Evolutionary conservation across 2,329 filamentous ascomycete species (phyloP), one percentile per base, ranked within the genome.

Genomic region (Xylariaceae sp.): DNA sequence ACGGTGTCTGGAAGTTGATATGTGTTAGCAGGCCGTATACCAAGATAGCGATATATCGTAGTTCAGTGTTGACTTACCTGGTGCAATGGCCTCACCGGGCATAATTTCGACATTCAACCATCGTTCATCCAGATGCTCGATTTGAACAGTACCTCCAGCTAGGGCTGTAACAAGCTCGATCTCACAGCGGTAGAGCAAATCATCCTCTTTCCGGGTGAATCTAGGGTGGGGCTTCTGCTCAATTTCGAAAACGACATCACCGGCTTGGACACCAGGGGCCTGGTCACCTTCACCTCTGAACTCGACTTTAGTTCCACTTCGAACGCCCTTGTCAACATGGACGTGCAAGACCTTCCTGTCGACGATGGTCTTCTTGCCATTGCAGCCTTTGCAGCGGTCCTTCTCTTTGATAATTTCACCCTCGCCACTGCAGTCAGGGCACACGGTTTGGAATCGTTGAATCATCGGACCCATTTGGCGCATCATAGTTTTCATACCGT

Each of bases 401-500:
- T 95, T 95, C 64, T 97, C 93, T 71, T 91, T 91, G 74, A 99
- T 93, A 62, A 88, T 92, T 80, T 99, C 94, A 57, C 94, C 93
- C 75, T 99, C 94, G 60, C 95, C 95, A 66, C 94, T 93, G 74
- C 94, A 99, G 77, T 99, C 95, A 23, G 92, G 90, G 83, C 94
- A 99, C 67, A 97, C 92, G 24, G 93, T 97, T 82, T 99, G 94
- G 86, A 99, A 99, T 53, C 94, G 91, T 79, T 99, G 95, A 66
- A 99, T 97, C 94, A 99, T 99, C 55, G 94, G 94, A 45, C 94
- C 94, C 92, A 99, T 97, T 78, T 99, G 94, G 72, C 95, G 89
- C 94, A 99, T 97, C 93, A 99, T 97, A 33, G 91, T 97, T 88
- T 97, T 97, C 90, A 97, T 96, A 75, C 94, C 94, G 61, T 89